Conservation (phyloP, 1,139 yeast genomes). For the Geotrichum citri-aurantii region DNA sequence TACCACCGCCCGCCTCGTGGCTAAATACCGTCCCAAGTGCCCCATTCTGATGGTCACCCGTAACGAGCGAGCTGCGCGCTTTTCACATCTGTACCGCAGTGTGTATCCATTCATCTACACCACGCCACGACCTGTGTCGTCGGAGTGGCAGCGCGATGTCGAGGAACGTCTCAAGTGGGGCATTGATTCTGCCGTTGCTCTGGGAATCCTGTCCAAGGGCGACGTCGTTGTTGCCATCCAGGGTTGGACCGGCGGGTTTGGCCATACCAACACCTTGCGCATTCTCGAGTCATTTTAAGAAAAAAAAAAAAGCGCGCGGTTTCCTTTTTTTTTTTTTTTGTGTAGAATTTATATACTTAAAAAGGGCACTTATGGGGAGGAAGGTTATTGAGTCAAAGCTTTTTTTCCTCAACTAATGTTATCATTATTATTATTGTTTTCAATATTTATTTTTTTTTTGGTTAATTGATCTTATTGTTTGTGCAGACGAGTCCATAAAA, state of each 20-base stretch:
- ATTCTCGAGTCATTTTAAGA: constrained; percentile 31
- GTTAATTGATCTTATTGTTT: no score
- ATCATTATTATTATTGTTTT: no score
- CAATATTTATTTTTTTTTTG: no score
- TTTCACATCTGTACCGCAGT: constrained; percentile 95
- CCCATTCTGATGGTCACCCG: constrained; percentile 98
- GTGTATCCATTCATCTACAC: constrained; percentile 92
- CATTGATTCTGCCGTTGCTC: constrained; percentile 79
- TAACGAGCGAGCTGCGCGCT: constrained; percentile 88
- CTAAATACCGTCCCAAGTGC: constrained; percentile 96
- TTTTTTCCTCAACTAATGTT: no score
- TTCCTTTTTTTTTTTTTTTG: no score
- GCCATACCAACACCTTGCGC: constrained; percentile 98
- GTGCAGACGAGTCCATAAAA: no score
- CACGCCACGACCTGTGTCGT: constrained; percentile 50
- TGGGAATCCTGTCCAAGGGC: constrained; percentile 82
- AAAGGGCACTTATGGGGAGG: no score
- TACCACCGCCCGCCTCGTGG: constrained; percentile 87
- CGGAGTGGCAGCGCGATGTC: constrained; percentile 93
- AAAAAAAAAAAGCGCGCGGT: neutral
- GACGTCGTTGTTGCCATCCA: constrained; percentile 91
- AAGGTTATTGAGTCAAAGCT: no score
- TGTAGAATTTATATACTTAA: no score
- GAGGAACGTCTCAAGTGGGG: constrained; percentile 94
- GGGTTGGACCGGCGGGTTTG: constrained; percentile 99